Percentiles rank a stretch among this genome's conserved stretches.
These are phyloP conservation scores for Oehlia diaphana DNA, from an alignment of 192 early-diverging fungal genomes.

Conservation along the genomic window DNA sequence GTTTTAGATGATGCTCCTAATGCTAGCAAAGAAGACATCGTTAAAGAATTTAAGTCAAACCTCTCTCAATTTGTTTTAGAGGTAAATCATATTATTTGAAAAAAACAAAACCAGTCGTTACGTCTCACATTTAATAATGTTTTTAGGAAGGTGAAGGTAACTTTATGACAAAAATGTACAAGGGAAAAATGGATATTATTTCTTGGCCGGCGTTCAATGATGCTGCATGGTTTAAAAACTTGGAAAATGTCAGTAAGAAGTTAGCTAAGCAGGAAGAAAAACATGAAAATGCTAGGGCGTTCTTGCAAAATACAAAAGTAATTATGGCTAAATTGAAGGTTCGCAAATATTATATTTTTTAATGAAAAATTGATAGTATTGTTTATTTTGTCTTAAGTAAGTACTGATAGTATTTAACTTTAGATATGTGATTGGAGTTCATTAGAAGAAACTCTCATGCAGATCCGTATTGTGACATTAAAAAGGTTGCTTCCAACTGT, in stretches of 20 bases:
- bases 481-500: conserved; percentile 5
- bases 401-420: too few relatives aligned
- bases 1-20: conserved; percentile 16
- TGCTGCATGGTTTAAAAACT: conserved; percentile 7
- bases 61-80: conserved; percentile 1
- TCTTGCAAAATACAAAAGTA: conserved; percentile 20
- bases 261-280: conserved; percentile 4
- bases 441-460: background rate
- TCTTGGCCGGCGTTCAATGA: conserved; percentile 23
- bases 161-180: conserved; percentile 20
- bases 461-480: background rate
- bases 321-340: conserved; percentile 18
- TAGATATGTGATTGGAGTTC: conserved; percentile 22
- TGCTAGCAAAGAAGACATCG: conserved; percentile 2
- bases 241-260: conserved; percentile 1
- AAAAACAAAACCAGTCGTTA: too few relatives aligned
- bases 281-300: conserved; percentile 18
- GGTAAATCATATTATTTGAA: background rate
- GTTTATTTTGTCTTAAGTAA: too few relatives aligned
- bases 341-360: background rate
- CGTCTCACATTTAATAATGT: too few relatives aligned
- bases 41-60: background rate
- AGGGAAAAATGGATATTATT: background rate
- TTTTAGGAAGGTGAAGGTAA: conserved; percentile 24
- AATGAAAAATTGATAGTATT: background rate